These are phyloP conservation scores for Mortierella sp. DNA, from an alignment of 371 early-diverging fungal genomes.

Conservation along the genomic window DNA sequence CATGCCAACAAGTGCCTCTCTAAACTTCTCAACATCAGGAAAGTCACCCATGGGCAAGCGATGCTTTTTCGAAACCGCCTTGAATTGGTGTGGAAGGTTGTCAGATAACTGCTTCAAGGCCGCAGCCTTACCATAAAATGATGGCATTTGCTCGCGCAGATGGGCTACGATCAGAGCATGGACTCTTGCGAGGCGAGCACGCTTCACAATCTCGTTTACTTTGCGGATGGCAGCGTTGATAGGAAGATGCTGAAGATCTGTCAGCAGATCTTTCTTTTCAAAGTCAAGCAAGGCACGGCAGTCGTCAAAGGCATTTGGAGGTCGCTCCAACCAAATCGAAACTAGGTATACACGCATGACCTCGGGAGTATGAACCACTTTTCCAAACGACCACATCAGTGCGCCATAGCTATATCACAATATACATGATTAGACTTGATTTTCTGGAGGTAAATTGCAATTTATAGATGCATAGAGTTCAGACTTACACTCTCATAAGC, in stretches of 20 bases:
- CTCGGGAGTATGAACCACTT: slow-evolving; percentile 90
- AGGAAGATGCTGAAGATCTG: slow-evolving; percentile 81
- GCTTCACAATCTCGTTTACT: slow-evolving; percentile 92
- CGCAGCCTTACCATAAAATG: slow-evolving; percentile 78
- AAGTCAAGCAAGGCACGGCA: slow-evolving; percentile 75
- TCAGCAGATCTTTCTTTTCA: slow-evolving; percentile 84
- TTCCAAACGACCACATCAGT: slow-evolving; percentile 95
- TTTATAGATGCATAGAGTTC: background rate
- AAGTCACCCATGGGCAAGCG: slow-evolving; percentile 71
- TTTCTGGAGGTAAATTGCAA: background rate
- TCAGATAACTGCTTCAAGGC: slow-evolving; percentile 72
- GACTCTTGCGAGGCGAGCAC: slow-evolving; percentile 84
- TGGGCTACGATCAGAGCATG: slow-evolving; percentile 88
- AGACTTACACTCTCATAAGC: slow-evolving; percentile 87
- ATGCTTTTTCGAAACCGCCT: slow-evolving; percentile 64
- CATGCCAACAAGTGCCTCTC: slow-evolving; percentile 41
- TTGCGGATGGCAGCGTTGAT: slow-evolving; percentile 90
- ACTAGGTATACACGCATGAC: slow-evolving; percentile 90
- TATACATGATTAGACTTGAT: background rate
- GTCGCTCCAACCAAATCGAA: slow-evolving; percentile 85
- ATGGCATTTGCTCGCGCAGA: slow-evolving; percentile 83
- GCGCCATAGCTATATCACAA: slow-evolving; percentile 78
- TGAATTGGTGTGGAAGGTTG: slow-evolving; percentile 68
- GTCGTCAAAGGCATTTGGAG: slow-evolving; percentile 81
- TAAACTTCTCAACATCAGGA: slow-evolving; percentile 63